Evolutionary conservation across 2,329 filamentous ascomycete species (phyloP), one percentile per base, ranked within the genome.

Genomic region (Raffaelea deltoideospora): DNA sequence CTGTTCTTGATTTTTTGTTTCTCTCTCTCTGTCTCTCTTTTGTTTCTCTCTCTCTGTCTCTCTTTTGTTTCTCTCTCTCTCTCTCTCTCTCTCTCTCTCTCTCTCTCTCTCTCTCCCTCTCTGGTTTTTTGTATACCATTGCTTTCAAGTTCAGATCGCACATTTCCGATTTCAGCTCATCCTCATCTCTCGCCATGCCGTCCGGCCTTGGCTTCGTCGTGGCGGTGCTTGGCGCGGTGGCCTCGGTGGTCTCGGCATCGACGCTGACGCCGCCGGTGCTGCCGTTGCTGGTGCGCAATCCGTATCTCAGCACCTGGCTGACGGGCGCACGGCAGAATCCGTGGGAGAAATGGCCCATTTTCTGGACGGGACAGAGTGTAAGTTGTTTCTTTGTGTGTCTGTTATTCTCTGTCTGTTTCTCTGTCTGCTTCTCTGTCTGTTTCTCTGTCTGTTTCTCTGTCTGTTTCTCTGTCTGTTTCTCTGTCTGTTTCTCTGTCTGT

Each of bases 271-370:
- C 71, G 7, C 65, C 68, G 3, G 68, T 72, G 8, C 48, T 76
- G 29, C 71, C 71, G 9, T 54, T 76, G 38, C 59, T 69, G 38
- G 71, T 76, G 20, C 63, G 71, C 30, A 74, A 70, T 45, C 71
- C 71, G 8, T 76, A 76, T 45, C 51, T 76, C 39, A 74, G 68
- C 50, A 64, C 68, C 24, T 76, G 71, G 71, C 52, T 84, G 39
- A 64, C 65, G 33, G 67, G 71, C 54, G 81, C 83, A 29, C 69
- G 85, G 46, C 69, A 79, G 38, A 67, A 67, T 32, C 85, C 85
- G 2, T 92, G 84, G 84, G 69, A 74, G 37, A 70, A 73, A 57
- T 93, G 85, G 85, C 85, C 85, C 19, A 88, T 88, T 54, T 57
- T 57, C 41, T 54, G 49, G 49, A 56, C 51, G 3, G 53, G 51